Evolutionary conservation across 129 eudicot genomes (phyloP), one percentile per base, ranked within the genome.

Genomic region (Kitagawia praeruptora): DNA sequence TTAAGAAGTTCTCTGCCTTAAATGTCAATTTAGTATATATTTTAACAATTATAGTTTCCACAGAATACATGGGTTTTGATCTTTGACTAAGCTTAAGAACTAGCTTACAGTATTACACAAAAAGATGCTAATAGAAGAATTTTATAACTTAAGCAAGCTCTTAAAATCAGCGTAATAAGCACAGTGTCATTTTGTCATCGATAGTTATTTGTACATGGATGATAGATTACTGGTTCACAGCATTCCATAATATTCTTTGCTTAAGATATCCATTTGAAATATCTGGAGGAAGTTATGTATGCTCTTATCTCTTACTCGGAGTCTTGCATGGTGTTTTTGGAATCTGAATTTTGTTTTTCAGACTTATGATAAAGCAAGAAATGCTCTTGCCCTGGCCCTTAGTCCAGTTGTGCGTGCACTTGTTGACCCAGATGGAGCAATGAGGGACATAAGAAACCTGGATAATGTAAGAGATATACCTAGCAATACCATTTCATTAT

Each of bases 321-420:
- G 56, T 45, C 19, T 27, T 11, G 41, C 72, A 28, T 66, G 49
- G 23, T 45, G 77, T 45, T 11, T 74, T 14, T 46, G 77, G 19
- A 27, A 27, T 75, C 3, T 4, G 5, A 58, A 58, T 61, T 28
- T 76, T n/a, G 78, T 34, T 28, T 63, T 75, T 82, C 98, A 95
- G 98, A 74, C 93, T 75, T 95, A 88, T 42, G 98, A 95, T 83
- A 95, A 90, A 90, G 98, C 98, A 80, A 90, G 98, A 89, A 95
- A 95, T 87, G 98, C 98, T 21, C 75, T 95, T 86, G 98, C 97
- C 72, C 98, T 95, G 81, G 97, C 97, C 83, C 85, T 95, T 75
- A 95, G 98, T 87, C 98, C 98, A 79, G 98, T 95, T 14, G 98
- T 95, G 76, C 82, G 96, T 76, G 98, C 98, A 31, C 93, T 95